A percentile compares a stretch with the other conserved stretches of the same genome.
Conservation (phyloP, 1,284 basidiomycete genomes). For the Rhodotorula sp. region DNA sequence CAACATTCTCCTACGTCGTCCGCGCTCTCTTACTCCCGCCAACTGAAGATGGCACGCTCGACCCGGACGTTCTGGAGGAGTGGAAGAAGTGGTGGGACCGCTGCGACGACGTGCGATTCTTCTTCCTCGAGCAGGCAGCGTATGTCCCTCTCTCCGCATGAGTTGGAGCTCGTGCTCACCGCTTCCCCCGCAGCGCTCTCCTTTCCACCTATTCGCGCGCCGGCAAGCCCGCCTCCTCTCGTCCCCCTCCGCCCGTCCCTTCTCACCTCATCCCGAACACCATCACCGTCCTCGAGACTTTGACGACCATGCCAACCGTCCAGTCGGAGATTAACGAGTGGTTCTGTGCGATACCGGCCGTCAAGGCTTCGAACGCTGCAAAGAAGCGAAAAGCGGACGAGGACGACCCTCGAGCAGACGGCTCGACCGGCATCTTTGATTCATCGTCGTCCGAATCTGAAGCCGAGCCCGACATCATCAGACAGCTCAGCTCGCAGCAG, state of each 20-base stretch:
- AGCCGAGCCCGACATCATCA: conserved; percentile 30
- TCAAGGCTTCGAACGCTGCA: not conserved
- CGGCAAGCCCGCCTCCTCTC: conserved; percentile 42
- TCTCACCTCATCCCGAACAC: conserved; percentile 59
- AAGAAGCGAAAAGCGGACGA: conserved; percentile 51
- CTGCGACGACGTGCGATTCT: conserved; percentile 79
- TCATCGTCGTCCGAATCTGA: conserved; percentile 49
- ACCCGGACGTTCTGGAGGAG: conserved; percentile 60
- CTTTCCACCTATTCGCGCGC: conserved; percentile 20
- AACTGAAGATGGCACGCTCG: conserved; percentile 46
- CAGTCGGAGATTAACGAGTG: conserved; percentile 75
- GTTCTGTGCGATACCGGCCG: conserved; percentile 64
- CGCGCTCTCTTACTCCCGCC: conserved; percentile 57
- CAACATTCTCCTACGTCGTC: conserved; percentile 67
- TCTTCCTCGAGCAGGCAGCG: conserved; percentile 78
- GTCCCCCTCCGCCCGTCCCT: conserved; percentile 49
- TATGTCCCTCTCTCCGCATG: not conserved
- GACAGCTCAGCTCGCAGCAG: conserved; percentile 17
- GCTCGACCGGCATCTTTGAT: conserved; percentile 73
- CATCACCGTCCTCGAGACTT: conserved; percentile 69
- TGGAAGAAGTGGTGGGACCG: conserved; percentile 67
- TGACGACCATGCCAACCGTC: conserved; percentile 78
- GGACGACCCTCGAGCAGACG: conserved; percentile 53
- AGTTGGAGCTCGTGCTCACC: not conserved
- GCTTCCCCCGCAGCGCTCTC: conserved; percentile 12